Percentiles rank a stretch among this genome's conserved stretches.
These are phyloP conservation scores for Suillus weaverae DNA, from an alignment of 768 basidiomycete genomes.

Conservation along the genomic window DNA sequence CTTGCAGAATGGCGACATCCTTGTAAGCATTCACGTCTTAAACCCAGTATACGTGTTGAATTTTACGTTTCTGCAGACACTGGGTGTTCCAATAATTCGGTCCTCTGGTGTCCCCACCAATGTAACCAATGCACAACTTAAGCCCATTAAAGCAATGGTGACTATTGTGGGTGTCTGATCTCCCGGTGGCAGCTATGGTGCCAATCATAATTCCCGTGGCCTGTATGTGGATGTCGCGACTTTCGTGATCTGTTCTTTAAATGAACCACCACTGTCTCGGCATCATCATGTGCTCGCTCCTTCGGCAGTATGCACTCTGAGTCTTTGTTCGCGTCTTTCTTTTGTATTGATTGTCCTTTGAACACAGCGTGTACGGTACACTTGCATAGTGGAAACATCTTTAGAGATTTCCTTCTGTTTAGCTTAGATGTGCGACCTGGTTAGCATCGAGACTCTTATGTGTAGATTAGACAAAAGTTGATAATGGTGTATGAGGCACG, in stretches of 20 bases:
- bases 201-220: not conserved
- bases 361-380: not conserved
- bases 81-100: slow-evolving; percentile 41
- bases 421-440: not conserved
- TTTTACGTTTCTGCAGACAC: slow-evolving; percentile 30
- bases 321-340: too few species aligned
- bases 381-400: not conserved
- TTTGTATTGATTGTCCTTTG: not conserved
- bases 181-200: not conserved
- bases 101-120: slow-evolving; percentile 40
- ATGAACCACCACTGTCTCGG: not conserved
- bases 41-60: slow-evolving; percentile 8
- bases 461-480: not conserved
- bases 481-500: not conserved
- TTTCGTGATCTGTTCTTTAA: not conserved
- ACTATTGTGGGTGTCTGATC: slow-evolving; percentile 34
- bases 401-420: not conserved
- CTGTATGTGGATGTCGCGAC: not conserved
- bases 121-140: slow-evolving; percentile 46
- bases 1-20: slow-evolving; percentile 42
- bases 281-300: not conserved
- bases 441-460: not conserved
- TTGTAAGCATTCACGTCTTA: slow-evolving; percentile 34
- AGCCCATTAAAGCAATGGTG: slow-evolving; percentile 44
- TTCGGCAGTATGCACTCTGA: not conserved